Percentiles rank a stretch among this genome's conserved stretches.
These are phyloP conservation scores for Eucommia ulmoides DNA, from an alignment of 257 asterid species.

Conservation along the genomic window DNA sequence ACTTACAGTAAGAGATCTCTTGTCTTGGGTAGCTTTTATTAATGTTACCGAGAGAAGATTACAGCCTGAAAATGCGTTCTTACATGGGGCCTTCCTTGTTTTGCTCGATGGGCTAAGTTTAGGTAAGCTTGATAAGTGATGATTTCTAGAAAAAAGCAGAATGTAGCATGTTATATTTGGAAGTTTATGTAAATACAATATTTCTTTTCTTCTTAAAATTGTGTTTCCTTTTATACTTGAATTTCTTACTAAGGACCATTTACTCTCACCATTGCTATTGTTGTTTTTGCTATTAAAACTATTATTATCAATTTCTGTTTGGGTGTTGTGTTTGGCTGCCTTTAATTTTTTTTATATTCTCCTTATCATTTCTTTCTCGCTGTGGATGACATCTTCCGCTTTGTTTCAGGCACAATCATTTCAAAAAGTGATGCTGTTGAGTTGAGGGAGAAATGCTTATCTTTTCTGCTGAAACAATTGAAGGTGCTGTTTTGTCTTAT, in stretches of 20 bases:
- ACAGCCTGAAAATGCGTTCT: conserved; percentile 50
- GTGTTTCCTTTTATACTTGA: too few relatives aligned
- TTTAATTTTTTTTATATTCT: too few relatives aligned
- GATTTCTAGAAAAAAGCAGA: too few relatives aligned
- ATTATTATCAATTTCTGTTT: not conserved
- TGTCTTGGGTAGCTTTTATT: conserved; percentile 84
- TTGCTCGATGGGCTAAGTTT: conserved; percentile 76
- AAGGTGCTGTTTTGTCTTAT: conserved; percentile 35
- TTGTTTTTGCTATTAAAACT: not conserved
- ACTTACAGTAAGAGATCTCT: conserved; percentile 85
- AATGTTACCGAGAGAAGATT: conserved; percentile 44
- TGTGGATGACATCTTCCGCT: not conserved
- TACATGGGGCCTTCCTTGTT: conserved; percentile 82
- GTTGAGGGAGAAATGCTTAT: conserved; percentile 53
- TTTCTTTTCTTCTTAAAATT: too few relatives aligned
- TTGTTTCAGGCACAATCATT: conserved; percentile 57
- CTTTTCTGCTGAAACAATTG: conserved; percentile 53
- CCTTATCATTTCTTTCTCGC: not conserved
- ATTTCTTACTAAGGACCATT: too few relatives aligned
- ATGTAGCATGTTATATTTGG: too few relatives aligned
- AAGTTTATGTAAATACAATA: too few relatives aligned
- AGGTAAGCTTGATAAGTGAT: conserved; percentile 56
- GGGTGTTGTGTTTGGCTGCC: not conserved
- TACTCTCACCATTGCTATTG: not conserved
- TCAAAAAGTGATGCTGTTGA: conserved; percentile 69